These are phyloP conservation scores for Flaveria linearis DNA, from an alignment of 129 eudicot genomes.

Conservation along the genomic window DNA sequence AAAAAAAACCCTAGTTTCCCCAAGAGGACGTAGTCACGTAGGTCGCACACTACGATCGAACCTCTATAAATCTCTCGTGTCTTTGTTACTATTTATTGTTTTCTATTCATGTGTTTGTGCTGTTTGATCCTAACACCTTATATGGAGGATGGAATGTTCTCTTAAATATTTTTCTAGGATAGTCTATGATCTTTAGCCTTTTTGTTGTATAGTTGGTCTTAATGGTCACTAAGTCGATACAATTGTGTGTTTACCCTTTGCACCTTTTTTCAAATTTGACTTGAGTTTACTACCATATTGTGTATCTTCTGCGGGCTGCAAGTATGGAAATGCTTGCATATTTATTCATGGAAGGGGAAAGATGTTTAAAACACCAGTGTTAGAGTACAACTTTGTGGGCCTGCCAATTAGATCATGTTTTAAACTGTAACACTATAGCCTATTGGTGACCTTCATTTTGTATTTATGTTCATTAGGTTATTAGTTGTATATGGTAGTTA, in stretches of 20 bases:
- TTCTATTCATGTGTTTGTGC: too few relatives aligned
- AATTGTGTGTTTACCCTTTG: neutral
- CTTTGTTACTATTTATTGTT: too few relatives aligned
- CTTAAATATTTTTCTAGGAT: neutral
- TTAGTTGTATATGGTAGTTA: too few relatives aligned
- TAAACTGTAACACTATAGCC: neutral
- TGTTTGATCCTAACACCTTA: neutral
- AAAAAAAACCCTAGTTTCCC: too few relatives aligned
- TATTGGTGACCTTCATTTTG: neutral
- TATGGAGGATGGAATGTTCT: neutral
- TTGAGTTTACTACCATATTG: too few relatives aligned
- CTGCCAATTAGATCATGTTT: constrained; percentile 33
- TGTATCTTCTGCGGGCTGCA: constrained; percentile 58
- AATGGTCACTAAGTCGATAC: neutral
- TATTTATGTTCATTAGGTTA: neutral
- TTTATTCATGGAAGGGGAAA: constrained; percentile 56
- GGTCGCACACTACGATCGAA: too few relatives aligned
- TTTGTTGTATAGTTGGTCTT: neutral
- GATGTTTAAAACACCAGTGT: constrained; percentile 35
- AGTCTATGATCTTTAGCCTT: neutral
- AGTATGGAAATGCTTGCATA: constrained; percentile 76
- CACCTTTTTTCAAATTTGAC: too few relatives aligned
- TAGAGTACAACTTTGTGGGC: constrained; percentile 77
- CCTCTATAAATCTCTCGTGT: too few relatives aligned
- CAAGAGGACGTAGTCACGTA: too few relatives aligned